Base-by-base conservation (phyloP, 2,329 filamentous ascomycete species). In the Bimuria novae-zelandiae region DNA sequence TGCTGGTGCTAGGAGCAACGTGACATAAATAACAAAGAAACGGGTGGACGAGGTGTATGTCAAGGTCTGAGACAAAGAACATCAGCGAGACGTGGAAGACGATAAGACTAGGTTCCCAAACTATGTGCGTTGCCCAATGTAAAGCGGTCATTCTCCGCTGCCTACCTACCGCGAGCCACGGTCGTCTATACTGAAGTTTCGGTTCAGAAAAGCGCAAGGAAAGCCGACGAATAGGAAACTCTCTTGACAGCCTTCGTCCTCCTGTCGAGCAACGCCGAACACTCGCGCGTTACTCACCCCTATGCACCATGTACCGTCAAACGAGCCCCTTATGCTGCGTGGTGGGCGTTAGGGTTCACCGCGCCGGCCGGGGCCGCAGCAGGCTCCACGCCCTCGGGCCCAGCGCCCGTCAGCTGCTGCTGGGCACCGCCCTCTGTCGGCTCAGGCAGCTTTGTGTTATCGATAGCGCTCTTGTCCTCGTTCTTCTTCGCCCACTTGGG, bases 401-500 rank as follows among this genome's bases (percentile, higher is more conserved):
- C 46, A 41, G 49, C 58, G 10, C 60, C 51, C 14, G 57, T 47
- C 57, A 52, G 37, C 51, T 40, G 54, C 54, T 25, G 55, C 51
- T 23, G 43, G 17, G 48, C 60, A 29, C 49, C 56, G 3, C 57
- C 61, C 39, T 65, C 62, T 6, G 63, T 70, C 7, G 67, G 65
- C 17, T 60, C 59, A 49, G 68, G 64, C 33, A 66, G 49, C n/a
- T 63, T 62, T 16, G 67, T 61, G 60, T 74, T 71, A 45, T 71
- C 63, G 50, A 71, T 72, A 6, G 61, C 63, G 49, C 57, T 58
- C 45, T 59, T 58, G 32, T 55, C 50, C 22, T 62, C 58, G 17
- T 62, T 62, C 62, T 74, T 68, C 69, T 77, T 77, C 30, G 74
- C 74, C 77, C 78, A 80, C 64, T 76, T 77, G 42, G 78, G 74